phyloP scores from a whole-genome alignment of 2,329 filamentous ascomycete species.

The Epichloe sibirici region DNA sequence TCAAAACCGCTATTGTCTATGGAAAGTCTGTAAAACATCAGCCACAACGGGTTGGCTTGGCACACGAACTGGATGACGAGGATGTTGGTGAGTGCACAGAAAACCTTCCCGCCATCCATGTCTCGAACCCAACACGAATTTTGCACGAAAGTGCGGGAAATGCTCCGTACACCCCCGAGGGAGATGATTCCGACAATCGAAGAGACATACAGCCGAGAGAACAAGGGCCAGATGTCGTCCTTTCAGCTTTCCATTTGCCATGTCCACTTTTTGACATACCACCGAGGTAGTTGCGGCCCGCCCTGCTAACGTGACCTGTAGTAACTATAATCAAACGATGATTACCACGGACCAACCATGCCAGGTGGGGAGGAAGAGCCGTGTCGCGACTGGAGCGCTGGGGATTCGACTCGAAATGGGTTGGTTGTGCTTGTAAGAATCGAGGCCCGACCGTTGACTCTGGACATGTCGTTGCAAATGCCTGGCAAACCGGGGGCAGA shows the following conservation, averaged over 20 bases:
- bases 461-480: not conserved
- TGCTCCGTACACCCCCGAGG: not conserved
- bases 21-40: conserved; percentile 98
- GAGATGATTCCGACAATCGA: not conserved
- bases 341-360: conserved; percentile 11
- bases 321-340: conserved; percentile 56
- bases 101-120: not conserved
- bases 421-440: not conserved
- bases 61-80: conserved; percentile 87
- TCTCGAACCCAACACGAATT: not conserved
- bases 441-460: not conserved
- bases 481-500: no score
- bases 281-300: not conserved
- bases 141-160: not conserved
- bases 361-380: conserved; percentile 1
- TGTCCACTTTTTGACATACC: not conserved
- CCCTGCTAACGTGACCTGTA: conserved; percentile 12
- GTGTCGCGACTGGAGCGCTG: conserved; percentile 6
- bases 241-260: not conserved
- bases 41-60: conserved; percentile 84
- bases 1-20: conserved; percentile 92
- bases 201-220: not conserved
- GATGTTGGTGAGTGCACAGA: conserved; percentile 66
- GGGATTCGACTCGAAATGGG: not conserved
- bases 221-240: not conserved